phyloP scores from a whole-genome alignment of 192 early-diverging fungal genomes.

The Coemansia javaensis region DNA sequence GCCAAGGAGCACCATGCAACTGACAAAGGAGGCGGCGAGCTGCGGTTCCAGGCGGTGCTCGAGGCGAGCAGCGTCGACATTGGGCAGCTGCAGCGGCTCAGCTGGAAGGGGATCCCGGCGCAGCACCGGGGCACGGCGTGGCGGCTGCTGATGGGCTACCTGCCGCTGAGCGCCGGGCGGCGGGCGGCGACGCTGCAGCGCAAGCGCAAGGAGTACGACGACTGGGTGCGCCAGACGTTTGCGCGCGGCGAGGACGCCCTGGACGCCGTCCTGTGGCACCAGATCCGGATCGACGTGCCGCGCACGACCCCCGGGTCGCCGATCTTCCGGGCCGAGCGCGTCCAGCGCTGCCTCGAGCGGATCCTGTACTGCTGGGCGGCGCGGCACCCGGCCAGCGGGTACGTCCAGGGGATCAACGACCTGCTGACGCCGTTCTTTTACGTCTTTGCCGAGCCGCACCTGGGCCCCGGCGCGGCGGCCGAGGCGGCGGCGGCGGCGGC shows the following conservation, averaged over 20 bases:
- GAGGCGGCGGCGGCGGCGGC: neutral
- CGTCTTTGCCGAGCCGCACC: constrained; percentile 69
- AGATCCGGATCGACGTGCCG: constrained; percentile 95
- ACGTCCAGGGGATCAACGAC: constrained; percentile 99
- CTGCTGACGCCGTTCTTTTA: constrained; percentile 93
- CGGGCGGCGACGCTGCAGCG: constrained; percentile 73
- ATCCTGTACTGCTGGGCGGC: constrained; percentile 97
- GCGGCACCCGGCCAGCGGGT: constrained; percentile 96
- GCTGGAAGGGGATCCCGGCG: constrained; percentile 91
- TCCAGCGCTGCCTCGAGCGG: constrained; percentile 85
- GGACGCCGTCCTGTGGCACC: constrained; percentile 87
- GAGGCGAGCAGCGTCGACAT: constrained; percentile 64
- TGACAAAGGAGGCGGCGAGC: neutral
- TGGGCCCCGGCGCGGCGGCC: constrained; percentile 48
- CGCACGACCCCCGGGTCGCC: constrained; percentile 83
- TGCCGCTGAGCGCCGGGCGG: constrained; percentile 84
- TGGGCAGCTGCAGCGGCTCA: constrained; percentile 70
- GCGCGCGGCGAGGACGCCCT: constrained; percentile 68
- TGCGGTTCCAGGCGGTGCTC: constrained; percentile 56
- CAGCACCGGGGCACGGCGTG: constrained; percentile 82
- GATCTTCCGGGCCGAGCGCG: constrained; percentile 73
- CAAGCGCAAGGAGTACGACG: constrained; percentile 92
- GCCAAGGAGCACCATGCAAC: too few species aligned
- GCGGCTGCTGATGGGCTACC: constrained; percentile 91
- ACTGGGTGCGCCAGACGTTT: constrained; percentile 80